These are phyloP conservation scores for Chrysanthemum makinoi DNA, from an alignment of 129 eudicot species.

Conservation along the genomic window DNA sequence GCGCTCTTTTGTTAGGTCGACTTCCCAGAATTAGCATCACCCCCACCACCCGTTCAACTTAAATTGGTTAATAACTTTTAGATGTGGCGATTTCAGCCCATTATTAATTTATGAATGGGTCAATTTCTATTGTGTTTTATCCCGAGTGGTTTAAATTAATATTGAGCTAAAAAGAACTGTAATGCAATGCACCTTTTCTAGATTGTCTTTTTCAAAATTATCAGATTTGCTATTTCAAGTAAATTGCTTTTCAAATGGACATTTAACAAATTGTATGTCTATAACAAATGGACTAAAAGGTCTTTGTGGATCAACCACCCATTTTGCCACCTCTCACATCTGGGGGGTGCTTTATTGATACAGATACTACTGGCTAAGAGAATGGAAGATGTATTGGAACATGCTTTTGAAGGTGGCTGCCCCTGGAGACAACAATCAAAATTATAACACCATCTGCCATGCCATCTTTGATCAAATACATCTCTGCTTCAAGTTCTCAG, in stretches of 20 bases:
- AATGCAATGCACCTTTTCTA: too few species aligned
- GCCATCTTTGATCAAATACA: constrained; percentile 11
- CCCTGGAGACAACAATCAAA: constrained; percentile 82
- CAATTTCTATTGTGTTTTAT: too few species aligned
- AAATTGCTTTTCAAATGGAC: too few species aligned
- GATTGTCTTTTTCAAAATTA: too few species aligned
- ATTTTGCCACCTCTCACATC: background rate
- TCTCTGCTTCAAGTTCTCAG: constrained; percentile 1
- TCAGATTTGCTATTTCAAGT: too few species aligned
- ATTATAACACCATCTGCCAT: constrained; percentile 46
- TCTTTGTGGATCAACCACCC: background rate
- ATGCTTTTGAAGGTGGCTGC: constrained; percentile 98
- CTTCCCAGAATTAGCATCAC: background rate
- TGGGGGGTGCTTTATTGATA: constrained; percentile 10
- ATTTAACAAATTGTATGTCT: too few species aligned
- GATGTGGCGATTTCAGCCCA: too few species aligned
- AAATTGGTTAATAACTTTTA: too few species aligned
- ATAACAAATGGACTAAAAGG: too few species aligned
- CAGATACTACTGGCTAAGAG: constrained; percentile 84
- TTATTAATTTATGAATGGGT: too few species aligned
- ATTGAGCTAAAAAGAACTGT: too few species aligned
- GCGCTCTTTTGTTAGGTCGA: background rate
- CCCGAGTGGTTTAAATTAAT: too few species aligned
- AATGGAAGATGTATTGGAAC: constrained; percentile 95
- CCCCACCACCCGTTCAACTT: background rate